phyloP scores from a whole-genome alignment of 2,329 filamentous ascomycete species.

The Calonectria pauciramosa region DNA sequence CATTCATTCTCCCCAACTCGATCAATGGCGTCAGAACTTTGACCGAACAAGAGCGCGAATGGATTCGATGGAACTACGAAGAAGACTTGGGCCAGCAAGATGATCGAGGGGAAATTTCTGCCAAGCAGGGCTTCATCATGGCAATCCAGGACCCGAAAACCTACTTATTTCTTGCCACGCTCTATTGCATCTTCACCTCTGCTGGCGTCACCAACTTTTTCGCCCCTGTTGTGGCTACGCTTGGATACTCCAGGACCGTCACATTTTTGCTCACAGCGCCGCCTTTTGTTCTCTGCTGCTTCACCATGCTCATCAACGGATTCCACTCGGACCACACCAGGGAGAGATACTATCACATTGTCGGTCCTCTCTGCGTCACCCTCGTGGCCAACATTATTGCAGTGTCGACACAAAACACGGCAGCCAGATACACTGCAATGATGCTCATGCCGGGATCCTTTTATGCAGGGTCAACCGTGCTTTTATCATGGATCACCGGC shows the following conservation, averaged over 20 bases:
- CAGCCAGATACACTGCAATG: slow-evolving; percentile 15
- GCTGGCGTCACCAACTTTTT: slow-evolving; percentile 23
- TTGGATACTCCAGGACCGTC: slow-evolving; percentile 14
- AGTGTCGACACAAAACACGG: not conserved
- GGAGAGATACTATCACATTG: slow-evolving; percentile 9
- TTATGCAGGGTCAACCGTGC: not conserved
- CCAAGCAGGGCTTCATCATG: slow-evolving; percentile 43
- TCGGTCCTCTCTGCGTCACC: not conserved
- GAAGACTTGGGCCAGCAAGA: slow-evolving; percentile 19
- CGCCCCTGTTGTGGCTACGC: slow-evolving; percentile 16
- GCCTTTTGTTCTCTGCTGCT: slow-evolving; percentile 1
- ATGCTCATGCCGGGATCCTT: slow-evolving; percentile 15
- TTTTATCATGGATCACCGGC: not conserved
- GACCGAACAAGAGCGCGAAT: slow-evolving; percentile 14
- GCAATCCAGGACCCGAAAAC: slow-evolving; percentile 21
- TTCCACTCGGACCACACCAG: not conserved
- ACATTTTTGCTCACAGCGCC: slow-evolving; percentile 8
- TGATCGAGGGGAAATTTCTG: slow-evolving; percentile 7
- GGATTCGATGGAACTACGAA: slow-evolving; percentile 18
- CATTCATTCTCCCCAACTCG: slow-evolving; percentile 21
- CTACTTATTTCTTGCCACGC: slow-evolving; percentile 12
- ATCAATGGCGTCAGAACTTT: slow-evolving; percentile 3
- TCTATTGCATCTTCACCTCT: slow-evolving; percentile 20
- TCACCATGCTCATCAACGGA: not conserved
- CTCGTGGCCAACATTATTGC: not conserved